Conservation (phyloP, 176 grass and related monocot species). For the Musa schizocarpa region DNA sequence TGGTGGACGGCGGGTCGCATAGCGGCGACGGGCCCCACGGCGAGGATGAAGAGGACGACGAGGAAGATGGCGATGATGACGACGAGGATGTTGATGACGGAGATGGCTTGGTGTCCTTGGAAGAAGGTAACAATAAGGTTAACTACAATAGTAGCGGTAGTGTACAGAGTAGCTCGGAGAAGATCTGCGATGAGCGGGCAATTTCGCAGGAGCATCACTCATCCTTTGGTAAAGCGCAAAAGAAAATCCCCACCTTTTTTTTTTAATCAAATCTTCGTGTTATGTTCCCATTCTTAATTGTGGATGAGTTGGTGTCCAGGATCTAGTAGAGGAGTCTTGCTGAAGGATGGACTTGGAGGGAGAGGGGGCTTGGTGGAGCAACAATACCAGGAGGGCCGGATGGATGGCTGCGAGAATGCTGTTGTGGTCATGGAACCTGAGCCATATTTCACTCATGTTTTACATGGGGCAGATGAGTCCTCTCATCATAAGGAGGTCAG, state of each 20-base stretch:
- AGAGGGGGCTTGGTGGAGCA: conserved; percentile 20
- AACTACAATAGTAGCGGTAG: conserved; percentile 26
- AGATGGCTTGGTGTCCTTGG: conserved; percentile 27
- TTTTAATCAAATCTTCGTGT: not conserved
- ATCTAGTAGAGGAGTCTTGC: conserved; percentile 1
- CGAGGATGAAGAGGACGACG: conserved; percentile 33
- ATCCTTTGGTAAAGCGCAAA: conserved; percentile 15
- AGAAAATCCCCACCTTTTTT: not conserved
- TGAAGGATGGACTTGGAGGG: conserved; percentile 14
- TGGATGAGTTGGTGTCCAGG: conserved; percentile 2
- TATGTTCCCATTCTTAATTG: conserved; percentile 16
- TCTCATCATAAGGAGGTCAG: conserved; percentile 27
- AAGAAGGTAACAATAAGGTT: conserved; percentile 22
- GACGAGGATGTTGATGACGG: conserved; percentile 27
- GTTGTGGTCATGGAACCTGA: conserved; percentile 14
- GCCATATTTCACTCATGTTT: conserved; percentile 11
- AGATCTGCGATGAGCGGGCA: conserved; percentile 12
- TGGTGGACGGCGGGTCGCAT: conserved; percentile 5
- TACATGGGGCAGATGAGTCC: conserved; percentile 17
- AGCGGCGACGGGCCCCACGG: conserved; percentile 18
- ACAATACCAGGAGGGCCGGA: conserved; percentile 20
- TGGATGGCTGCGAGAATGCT: conserved; percentile 5
- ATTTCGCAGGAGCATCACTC: conserved; percentile 20
- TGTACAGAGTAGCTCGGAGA: conserved; percentile 28
- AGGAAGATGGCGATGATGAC: conserved; percentile 4